These are phyloP conservation scores for Gymnopilus junonius DNA, from an alignment of 768 basidiomycete species.

Conservation along the genomic window DNA sequence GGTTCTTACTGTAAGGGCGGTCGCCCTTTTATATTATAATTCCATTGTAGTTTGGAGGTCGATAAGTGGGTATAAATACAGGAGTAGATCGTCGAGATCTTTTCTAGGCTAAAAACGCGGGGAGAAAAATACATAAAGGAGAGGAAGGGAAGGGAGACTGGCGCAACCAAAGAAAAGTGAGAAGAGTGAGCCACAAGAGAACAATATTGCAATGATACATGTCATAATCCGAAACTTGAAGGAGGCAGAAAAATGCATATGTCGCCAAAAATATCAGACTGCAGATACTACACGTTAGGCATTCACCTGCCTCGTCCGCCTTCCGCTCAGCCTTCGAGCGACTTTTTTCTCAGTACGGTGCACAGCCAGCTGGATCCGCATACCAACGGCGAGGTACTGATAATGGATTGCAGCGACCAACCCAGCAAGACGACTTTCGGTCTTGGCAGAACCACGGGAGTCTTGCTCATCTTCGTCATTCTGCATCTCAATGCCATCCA, in stretches of 20 bases:
- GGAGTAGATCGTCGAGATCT: no score
- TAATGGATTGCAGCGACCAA: conserved; percentile 10
- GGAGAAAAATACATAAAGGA: not conserved
- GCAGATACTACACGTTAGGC: not conserved
- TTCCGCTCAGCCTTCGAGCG: not conserved
- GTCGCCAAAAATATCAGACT: not conserved
- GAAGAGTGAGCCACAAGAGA: not conserved
- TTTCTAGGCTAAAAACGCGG: not conserved
- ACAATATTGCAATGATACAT: not conserved
- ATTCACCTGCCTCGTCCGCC: not conserved
- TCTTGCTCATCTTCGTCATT: conserved; percentile 2
- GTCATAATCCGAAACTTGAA: not conserved
- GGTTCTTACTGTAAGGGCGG: no score
- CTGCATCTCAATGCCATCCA: not conserved
- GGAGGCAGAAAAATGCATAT: not conserved
- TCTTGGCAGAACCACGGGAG: not conserved
- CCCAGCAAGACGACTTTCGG: not conserved
- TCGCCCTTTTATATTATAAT: no score
- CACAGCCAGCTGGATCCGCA: conserved; percentile 11
- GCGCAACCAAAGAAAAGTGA: not conserved
- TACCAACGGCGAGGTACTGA: conserved; percentile 9
- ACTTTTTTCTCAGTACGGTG: conserved; percentile 17
- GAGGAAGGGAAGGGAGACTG: not conserved
- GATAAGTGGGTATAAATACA: no score
- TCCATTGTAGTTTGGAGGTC: no score